These are phyloP conservation scores for Dendrocalamus latiflorus DNA, from an alignment of 202 grass and related monocot species.

Conservation along the genomic window DNA sequence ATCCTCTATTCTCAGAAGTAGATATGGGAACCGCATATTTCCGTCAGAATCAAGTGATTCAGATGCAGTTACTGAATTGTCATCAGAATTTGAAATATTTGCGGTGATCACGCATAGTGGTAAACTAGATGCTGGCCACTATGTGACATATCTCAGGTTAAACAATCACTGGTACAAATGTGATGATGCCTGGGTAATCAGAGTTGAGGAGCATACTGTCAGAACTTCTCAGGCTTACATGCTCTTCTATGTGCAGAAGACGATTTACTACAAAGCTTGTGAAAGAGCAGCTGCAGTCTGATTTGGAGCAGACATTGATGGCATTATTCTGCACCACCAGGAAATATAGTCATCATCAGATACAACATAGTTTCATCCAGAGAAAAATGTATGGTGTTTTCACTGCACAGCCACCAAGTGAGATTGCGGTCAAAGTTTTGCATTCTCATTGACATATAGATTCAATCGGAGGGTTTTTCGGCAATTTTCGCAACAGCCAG, in stretches of 20 bases:
- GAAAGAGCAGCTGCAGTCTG: slow-evolving; percentile 44
- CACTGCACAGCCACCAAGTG: background rate
- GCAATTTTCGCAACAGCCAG: slow-evolving; percentile 38
- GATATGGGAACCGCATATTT: slow-evolving; percentile 84
- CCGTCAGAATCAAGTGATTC: slow-evolving; percentile 49
- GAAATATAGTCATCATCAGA: background rate
- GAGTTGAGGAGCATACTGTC: slow-evolving; percentile 67
- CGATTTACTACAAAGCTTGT: slow-evolving; percentile 79
- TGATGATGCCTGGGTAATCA: slow-evolving; percentile 91
- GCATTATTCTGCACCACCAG: background rate
- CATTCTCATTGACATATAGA: slow-evolving; percentile 22
- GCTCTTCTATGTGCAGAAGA: slow-evolving; percentile 96
- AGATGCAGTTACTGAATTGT: slow-evolving; percentile 48
- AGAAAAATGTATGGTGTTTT: background rate
- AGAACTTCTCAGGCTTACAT: slow-evolving; percentile 82
- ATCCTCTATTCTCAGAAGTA: slow-evolving; percentile 79
- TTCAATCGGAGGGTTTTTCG: background rate
- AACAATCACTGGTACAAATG: slow-evolving; percentile 94
- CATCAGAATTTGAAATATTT: slow-evolving; percentile 87
- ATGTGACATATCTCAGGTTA: slow-evolving; percentile 79
- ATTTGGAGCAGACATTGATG: slow-evolving; percentile 3
- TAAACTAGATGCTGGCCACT: slow-evolving; percentile 86
- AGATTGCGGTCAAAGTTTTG: slow-evolving; percentile 28
- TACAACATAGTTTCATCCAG: background rate
- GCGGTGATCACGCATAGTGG: slow-evolving; percentile 85